These are phyloP conservation scores for Cornus kousa DNA, from an alignment of 148 eudicot genomes.

Conservation along the genomic window DNA sequence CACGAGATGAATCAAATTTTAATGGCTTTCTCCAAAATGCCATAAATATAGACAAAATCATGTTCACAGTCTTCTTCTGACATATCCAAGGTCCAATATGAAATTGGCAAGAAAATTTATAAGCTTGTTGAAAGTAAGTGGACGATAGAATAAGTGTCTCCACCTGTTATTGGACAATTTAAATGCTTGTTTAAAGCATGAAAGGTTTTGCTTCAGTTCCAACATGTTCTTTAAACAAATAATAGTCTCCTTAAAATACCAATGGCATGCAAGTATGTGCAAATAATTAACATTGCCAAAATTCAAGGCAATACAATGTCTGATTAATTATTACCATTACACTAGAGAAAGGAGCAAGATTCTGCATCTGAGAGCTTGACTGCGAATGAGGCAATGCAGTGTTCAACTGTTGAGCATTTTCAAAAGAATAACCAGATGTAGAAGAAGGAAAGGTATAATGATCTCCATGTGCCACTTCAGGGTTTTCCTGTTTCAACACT, in stretches of 20 bases:
- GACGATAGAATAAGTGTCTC: no score
- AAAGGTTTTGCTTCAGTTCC: neutral
- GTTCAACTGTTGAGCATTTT: conserved; percentile 63
- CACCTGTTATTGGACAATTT: no score
- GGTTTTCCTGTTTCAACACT: conserved; percentile 54
- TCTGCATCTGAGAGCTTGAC: conserved; percentile 68
- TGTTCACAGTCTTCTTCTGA: no score
- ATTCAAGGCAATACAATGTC: neutral
- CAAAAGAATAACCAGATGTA: conserved; percentile 61
- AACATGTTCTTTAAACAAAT: neutral
- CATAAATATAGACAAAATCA: no score
- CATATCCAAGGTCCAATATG: no score
- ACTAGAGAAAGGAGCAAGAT: conserved; percentile 55
- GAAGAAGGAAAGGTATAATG: conserved; percentile 77
- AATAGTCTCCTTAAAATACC: neutral
- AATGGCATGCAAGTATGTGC: neutral
- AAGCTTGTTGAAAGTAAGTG: no score
- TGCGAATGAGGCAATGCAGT: conserved; percentile 51
- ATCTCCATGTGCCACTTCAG: conserved; percentile 52
- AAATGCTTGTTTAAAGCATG: no score
- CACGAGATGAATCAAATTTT: neutral
- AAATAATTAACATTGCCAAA: neutral
- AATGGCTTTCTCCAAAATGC: no score
- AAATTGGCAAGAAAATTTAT: no score
- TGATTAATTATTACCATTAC: conserved; percentile 50